Percentiles rank a stretch among this genome's conserved stretches.
These are phyloP conservation scores for Penicillium frequentans DNA, from an alignment of 2,329 filamentous ascomycete species.

Conservation along the genomic window DNA sequence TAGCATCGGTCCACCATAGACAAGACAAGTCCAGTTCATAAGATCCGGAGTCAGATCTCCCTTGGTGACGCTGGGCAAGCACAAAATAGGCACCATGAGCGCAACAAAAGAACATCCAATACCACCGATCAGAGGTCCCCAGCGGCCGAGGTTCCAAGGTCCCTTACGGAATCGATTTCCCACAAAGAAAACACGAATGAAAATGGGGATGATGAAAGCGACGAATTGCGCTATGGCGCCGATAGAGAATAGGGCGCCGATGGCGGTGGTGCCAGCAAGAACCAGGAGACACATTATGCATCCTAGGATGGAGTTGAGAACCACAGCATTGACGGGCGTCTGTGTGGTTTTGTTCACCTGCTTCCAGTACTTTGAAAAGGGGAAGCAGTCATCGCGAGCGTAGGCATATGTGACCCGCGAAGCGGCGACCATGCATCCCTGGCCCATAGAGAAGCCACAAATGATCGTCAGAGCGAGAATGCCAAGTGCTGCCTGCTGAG, in stretches of 20 bases:
- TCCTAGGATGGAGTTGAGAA: constrained; percentile 63
- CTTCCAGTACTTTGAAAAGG: constrained; percentile 59
- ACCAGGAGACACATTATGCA: constrained; percentile 63
- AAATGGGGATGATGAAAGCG: constrained; percentile 46
- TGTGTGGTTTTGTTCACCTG: constrained; percentile 60
- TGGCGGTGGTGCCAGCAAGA: constrained; percentile 62
- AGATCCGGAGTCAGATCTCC: constrained; percentile 49
- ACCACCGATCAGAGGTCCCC: constrained; percentile 58
- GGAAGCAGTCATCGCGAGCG: constrained; percentile 70
- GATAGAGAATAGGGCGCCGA: constrained; percentile 69
- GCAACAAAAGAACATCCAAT: constrained; percentile 60
- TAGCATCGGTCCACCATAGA: constrained; percentile 66
- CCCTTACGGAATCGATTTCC: constrained; percentile 64
- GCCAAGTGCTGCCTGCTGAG: constrained; percentile 59
- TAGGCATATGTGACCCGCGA: constrained; percentile 72
- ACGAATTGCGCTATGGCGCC: constrained; percentile 69
- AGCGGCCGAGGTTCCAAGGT: constrained; percentile 67
- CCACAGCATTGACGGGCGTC: constrained; percentile 70
- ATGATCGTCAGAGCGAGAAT: constrained; percentile 67
- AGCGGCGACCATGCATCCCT: constrained; percentile 69
- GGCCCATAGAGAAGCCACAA: constrained; percentile 70
- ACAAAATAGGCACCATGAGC: constrained; percentile 69
- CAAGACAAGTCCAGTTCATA: constrained; percentile 71
- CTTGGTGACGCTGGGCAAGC: constrained; percentile 61
- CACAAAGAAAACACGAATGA: constrained; percentile 51